These are phyloP conservation scores for Chenopodium berlandieri DNA, from an alignment of 148 eudicot genomes.

Conservation along the genomic window DNA sequence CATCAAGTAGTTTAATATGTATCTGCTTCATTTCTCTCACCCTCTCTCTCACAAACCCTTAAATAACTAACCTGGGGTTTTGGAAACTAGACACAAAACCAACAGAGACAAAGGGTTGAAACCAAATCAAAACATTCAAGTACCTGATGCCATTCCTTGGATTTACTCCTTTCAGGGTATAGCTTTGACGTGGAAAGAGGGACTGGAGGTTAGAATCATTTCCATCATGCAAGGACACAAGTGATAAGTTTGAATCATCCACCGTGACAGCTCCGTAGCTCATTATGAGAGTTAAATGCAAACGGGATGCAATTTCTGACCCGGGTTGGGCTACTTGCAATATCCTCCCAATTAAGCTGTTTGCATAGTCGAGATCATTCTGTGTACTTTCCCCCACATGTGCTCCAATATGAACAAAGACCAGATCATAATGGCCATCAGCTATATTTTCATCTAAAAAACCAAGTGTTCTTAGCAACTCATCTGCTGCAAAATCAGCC, in stretches of 20 bases:
- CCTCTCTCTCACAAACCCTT: neutral
- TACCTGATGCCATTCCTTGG: constrained; percentile 66
- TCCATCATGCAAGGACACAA: constrained; percentile 29
- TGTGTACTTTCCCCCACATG: constrained; percentile 27
- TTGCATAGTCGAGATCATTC: constrained; percentile 39
- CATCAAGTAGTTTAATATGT: neutral
- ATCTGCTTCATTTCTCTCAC: neutral
- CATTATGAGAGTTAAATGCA: constrained; percentile 74
- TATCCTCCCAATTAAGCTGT: constrained; percentile 61
- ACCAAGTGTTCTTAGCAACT: constrained; percentile 73
- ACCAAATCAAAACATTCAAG: neutral
- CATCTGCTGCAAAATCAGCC: constrained; percentile 35
- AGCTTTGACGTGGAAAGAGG: constrained; percentile 83
- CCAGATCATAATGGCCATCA: constrained; percentile 66
- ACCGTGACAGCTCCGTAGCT: constrained; percentile 55
- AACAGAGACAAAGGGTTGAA: neutral
- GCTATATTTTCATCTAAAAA: constrained; percentile 62
- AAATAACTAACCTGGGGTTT: neutral
- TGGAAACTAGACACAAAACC: neutral
- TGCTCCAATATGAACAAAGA: constrained; percentile 69
- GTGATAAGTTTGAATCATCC: constrained; percentile 38
- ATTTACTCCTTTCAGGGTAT: constrained; percentile 57
- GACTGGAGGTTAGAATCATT: constrained; percentile 37
- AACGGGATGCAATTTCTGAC: constrained; percentile 57
- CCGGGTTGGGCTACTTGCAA: constrained; percentile 43